Evolutionary conservation across 345 rosid species (phyloP).

Genomic region (Passiflora organensis): DNA sequence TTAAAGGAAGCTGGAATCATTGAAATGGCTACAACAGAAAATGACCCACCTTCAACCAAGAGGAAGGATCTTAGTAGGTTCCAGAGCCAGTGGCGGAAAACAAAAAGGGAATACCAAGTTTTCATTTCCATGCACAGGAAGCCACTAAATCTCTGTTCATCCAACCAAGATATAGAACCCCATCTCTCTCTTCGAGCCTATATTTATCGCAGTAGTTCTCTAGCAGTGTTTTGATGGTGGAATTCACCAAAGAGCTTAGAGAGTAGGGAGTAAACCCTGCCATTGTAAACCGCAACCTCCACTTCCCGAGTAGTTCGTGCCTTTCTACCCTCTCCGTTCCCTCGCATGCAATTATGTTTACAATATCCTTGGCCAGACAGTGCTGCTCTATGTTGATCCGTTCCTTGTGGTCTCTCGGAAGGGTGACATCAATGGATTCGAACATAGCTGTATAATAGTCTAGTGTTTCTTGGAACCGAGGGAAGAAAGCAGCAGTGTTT

Average conservation of each 20-base stretch:
- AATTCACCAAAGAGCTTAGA: constrained; percentile 67
- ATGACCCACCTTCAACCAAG: no score
- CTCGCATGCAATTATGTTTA: constrained; percentile 86
- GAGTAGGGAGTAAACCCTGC: constrained; percentile 76
- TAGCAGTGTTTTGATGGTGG: constrained; percentile 60
- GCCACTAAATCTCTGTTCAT: constrained; percentile 78
- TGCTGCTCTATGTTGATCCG: constrained; percentile 86
- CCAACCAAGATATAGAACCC: constrained; percentile 85
- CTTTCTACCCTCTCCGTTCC: constrained; percentile 80
- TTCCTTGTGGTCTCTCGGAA: constrained; percentile 66
- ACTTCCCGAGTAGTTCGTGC: constrained; percentile 79
- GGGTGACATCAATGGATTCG: constrained; percentile 76
- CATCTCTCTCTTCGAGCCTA: constrained; percentile 70
- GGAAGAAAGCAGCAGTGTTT: constrained; percentile 76
- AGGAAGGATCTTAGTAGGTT: no score
- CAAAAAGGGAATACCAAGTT: background rate
- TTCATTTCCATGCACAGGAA: constrained; percentile 82
- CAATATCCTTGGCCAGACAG: constrained; percentile 80
- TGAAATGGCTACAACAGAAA: no score
- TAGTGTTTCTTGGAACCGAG: constrained; percentile 69
- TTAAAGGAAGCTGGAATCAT: background rate
- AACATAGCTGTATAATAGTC: constrained; percentile 80
- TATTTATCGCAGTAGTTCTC: constrained; percentile 54
- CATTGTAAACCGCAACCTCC: constrained; percentile 77
- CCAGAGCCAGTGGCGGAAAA: no score